Evolutionary conservation across 768 basidiomycete species (phyloP).

Genomic region (Termitomyces eurrhizus): DNA sequence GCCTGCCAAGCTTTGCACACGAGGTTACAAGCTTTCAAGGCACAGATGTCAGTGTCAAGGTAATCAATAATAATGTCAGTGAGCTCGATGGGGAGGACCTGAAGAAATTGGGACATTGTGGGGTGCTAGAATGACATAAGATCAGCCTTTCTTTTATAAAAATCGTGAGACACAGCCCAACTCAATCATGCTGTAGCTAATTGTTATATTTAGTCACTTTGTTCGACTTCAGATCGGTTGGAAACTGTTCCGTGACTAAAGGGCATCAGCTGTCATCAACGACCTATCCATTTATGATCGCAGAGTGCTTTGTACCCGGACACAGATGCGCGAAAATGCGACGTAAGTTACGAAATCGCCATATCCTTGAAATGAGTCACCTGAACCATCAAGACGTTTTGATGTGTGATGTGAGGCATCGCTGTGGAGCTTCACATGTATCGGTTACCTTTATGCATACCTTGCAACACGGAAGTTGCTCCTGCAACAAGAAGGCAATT

Average conservation of each 20-base stretch:
- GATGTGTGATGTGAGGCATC: background rate
- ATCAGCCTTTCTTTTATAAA: background rate
- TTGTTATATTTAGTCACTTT: background rate
- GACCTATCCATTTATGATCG: background rate
- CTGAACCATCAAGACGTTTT: background rate
- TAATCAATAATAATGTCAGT: slow-evolving; percentile 10
- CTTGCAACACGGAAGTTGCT: background rate
- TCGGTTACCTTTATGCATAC: background rate
- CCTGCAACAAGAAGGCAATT: background rate
- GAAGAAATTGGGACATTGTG: slow-evolving; percentile 1
- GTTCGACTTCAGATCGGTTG: background rate
- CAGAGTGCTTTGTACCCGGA: background rate
- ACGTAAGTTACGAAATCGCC: background rate
- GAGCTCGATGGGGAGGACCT: slow-evolving; percentile 5
- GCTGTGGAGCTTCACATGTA: background rate
- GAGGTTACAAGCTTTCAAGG: slow-evolving; percentile 9
- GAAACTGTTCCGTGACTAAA: background rate
- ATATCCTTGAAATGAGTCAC: background rate
- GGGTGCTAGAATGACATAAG: background rate
- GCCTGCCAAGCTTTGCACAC: slow-evolving; percentile 11
- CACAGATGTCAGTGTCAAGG: slow-evolving; percentile 3
- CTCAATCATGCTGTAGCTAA: slow-evolving; percentile 39
- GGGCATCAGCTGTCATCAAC: background rate
- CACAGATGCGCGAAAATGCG: background rate
- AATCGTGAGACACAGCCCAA: background rate